These are phyloP conservation scores for Epichloe baconii DNA, from an alignment of 2,329 filamentous ascomycete species.

Conservation along the genomic window DNA sequence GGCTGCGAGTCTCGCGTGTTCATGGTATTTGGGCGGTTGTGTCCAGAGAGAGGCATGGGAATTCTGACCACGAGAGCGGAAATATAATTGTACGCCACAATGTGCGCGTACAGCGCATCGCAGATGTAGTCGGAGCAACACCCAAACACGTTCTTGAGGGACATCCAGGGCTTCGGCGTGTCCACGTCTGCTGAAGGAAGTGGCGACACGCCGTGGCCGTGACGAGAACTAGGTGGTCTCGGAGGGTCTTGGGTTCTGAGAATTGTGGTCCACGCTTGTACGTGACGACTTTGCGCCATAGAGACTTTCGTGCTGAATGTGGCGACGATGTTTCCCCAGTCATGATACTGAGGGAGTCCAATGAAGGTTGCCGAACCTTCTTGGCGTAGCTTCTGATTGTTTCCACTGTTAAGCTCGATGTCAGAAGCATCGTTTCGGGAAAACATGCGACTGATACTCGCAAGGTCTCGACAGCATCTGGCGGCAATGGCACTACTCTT, in stretches of 20 bases:
- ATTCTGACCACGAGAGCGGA: conserved; percentile 18
- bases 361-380: conserved; percentile 32
- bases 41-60: conserved; percentile 7
- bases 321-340: conserved; percentile 8
- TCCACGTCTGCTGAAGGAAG: conserved; percentile 8
- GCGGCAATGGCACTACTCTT: conserved; percentile 34
- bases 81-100: conserved; percentile 47
- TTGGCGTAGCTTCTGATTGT: conserved; percentile 43
- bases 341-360: conserved; percentile 12
- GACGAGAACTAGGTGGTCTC: background rate
- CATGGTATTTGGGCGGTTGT: conserved; percentile 6
- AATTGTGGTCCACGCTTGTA: conserved; percentile 12
- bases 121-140: conserved; percentile 40
- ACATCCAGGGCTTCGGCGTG: conserved; percentile 25
- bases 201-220: conserved; percentile 6
- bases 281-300: conserved; percentile 25
- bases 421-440: conserved; percentile 44
- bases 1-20: conserved; percentile 13
- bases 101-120: conserved; percentile 45
- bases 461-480: conserved; percentile 40
- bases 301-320: conserved; percentile 14
- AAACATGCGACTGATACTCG: conserved; percentile 42
- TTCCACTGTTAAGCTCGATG: conserved; percentile 42
- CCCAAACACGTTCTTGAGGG: conserved; percentile 40
- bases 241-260: background rate